A percentile compares a stretch with the other conserved stretches of the same genome.
These are phyloP conservation scores for Penicillium crystallinum DNA, from an alignment of 495 filamentous ascomycete genomes.

Conservation along the genomic window DNA sequence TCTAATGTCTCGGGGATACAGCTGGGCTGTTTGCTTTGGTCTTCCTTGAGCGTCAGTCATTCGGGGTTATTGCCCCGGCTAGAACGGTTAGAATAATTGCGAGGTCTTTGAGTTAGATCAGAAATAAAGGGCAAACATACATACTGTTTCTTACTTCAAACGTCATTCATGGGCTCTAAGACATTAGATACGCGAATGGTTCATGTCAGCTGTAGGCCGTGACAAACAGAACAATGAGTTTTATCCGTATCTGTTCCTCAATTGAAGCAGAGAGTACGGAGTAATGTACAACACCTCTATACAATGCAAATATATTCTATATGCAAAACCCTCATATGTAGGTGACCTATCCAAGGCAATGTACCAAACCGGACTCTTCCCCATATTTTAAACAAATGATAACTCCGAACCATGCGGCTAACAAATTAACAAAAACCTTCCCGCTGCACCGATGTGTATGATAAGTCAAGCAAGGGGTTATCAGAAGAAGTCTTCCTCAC, in stretches of 20 bases:
- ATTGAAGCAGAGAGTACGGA: no score
- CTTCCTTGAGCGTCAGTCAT: neutral
- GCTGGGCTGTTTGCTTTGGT: neutral
- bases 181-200: no score
- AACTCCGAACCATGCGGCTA: neutral
- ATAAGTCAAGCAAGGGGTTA: neutral
- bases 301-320: neutral
- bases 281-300: no score
- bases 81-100: no score
- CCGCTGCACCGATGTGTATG: neutral
- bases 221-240: no score
- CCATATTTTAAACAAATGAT: neutral
- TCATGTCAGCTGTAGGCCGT: no score
- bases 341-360: neutral
- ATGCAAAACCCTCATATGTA: neutral
- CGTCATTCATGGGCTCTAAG: no score
- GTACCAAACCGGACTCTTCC: neutral
- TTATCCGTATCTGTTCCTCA: no score
- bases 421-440: neutral
- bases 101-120: no score
- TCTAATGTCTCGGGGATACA: neutral
- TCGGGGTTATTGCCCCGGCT: no score
- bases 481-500: slow-evolving; percentile 39
- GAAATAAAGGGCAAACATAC: no score
- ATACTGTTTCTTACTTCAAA: no score